phyloP scores from a whole-genome alignment of 192 early-diverging fungal species.

The Umbelopsis sp. region DNA sequence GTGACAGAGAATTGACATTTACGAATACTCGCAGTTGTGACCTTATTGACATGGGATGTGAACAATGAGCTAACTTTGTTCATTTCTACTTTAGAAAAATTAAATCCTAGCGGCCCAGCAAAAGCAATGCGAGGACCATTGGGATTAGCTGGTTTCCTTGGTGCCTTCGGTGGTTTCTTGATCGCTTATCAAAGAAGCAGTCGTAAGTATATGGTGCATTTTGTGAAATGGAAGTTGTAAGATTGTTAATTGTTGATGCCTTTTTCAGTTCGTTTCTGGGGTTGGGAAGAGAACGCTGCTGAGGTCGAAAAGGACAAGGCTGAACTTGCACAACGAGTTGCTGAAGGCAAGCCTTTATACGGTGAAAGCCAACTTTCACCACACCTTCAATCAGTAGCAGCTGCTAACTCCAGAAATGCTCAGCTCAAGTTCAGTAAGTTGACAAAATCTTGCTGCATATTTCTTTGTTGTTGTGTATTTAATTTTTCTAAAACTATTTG shows the following conservation, averaged over 20 bases:
- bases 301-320: slow-evolving; percentile 71
- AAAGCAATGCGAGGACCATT: slow-evolving; percentile 52
- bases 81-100: slow-evolving; percentile 35
- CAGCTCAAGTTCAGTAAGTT: slow-evolving; percentile 63
- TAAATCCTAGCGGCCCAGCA: slow-evolving; percentile 55
- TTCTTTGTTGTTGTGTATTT: slow-evolving; percentile 8
- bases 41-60: too few relatives aligned
- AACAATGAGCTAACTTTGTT: background rate
- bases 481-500: slow-evolving; percentile 9
- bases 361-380: slow-evolving; percentile 58
- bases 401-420: slow-evolving; percentile 67
- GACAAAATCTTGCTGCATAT: background rate
- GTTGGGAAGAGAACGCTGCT: slow-evolving; percentile 82
- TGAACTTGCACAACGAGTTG: slow-evolving; percentile 64
- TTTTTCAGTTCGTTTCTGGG: slow-evolving; percentile 87
- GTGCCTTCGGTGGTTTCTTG: slow-evolving; percentile 74
- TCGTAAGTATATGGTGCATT: slow-evolving; percentile 54
- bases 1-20: too few relatives aligned
- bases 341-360: slow-evolving; percentile 70
- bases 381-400: slow-evolving; percentile 59
- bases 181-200: slow-evolving; percentile 72
- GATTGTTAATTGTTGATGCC: background rate
- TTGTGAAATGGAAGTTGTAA: background rate
- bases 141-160: slow-evolving; percentile 51
- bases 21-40: too few relatives aligned